Conservation (phyloP, 192 early-diverging fungal species). For the Gorgonomyces haynaldii region DNA sequence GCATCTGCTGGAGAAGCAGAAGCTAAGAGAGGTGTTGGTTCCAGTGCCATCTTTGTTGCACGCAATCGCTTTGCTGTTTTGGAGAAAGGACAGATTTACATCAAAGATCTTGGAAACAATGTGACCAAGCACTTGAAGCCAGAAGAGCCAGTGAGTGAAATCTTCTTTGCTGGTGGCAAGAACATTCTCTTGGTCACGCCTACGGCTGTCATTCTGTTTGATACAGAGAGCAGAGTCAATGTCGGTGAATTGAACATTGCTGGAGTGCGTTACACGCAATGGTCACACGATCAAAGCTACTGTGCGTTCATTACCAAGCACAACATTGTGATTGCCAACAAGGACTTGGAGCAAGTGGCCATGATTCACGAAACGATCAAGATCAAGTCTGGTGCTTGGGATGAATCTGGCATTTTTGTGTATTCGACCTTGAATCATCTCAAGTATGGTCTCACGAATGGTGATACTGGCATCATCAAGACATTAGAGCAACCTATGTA, state of each 20-base stretch:
- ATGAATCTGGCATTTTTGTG: constrained; percentile 78
- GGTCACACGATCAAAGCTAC: constrained; percentile 78
- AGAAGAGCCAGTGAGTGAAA: constrained; percentile 51
- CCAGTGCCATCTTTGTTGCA: constrained; percentile 83
- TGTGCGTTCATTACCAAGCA: constrained; percentile 95
- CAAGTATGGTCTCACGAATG: constrained; percentile 90
- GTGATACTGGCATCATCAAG: constrained; percentile 93
- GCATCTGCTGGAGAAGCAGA: constrained; percentile 41
- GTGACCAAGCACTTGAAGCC: constrained; percentile 76
- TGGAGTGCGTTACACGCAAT: constrained; percentile 88
- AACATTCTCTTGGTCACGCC: constrained; percentile 72
- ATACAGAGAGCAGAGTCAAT: constrained; percentile 69
- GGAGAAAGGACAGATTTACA: constrained; percentile 75
- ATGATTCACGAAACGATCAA: constrained; percentile 95
- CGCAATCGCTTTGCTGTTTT: constrained; percentile 97
- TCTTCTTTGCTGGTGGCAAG: constrained; percentile 80
- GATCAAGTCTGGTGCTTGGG: constrained; percentile 97
- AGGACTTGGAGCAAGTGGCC: constrained; percentile 73
- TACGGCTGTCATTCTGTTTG: constrained; percentile 82
- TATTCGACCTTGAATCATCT: constrained; percentile 98
- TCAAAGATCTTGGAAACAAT: constrained; percentile 78
- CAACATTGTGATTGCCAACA: constrained; percentile 81
- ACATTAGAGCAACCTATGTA: constrained; percentile 95
- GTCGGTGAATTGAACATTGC: constrained; percentile 68
- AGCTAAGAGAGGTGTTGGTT: constrained; percentile 66